Evolutionary conservation across 179 eudicot genomes (phyloP), one percentile per base, ranked within the genome.

Genomic region (Amaranthus tricolor): DNA sequence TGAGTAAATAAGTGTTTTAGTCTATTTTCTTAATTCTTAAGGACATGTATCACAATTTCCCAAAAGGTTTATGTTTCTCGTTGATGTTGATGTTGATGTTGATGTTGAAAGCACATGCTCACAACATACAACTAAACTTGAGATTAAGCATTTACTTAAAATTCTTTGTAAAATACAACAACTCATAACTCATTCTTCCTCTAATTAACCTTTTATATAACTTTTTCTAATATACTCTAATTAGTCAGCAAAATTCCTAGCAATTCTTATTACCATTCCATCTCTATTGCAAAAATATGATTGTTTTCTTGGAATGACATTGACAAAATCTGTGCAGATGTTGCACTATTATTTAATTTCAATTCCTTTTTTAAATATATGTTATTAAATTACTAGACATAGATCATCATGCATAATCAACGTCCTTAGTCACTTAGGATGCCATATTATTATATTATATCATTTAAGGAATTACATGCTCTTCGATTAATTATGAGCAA

Each of bases 291-390:
- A 70, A 70, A 70, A 68, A 49, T n/a, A 56, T 66, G 62, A 52
- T 70, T 70, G 61, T 61, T 70, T 70, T 69, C 63, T 56, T 70
- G 63, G 63, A 10, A 55, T 9, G 55, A 7, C 43, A 51, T 19
- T 53, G 44, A 31, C 72, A 69, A 14, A 88, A 11, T 10, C 63
- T n/a, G n/a, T n/a, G n/a, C n/a, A n/a, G n/a, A n/a, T n/a, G n/a
- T n/a, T n/a, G n/a, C n/a, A n/a, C n/a, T n/a, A n/a, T n/a, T n/a
- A n/a, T n/a, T n/a, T n/a, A n/a, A n/a, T n/a, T n/a, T n/a, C n/a
- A n/a, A n/a, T n/a, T n/a, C n/a, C n/a, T n/a, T n/a, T n/a, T n/a
- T n/a, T n/a, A n/a, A n/a, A n/a, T n/a, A n/a, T n/a, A n/a, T n/a
- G n/a, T n/a, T n/a, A n/a, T n/a, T n/a, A n/a, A n/a, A n/a, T n/a